These are phyloP conservation scores for Penicillium sp. DNA, from an alignment of 2,329 filamentous ascomycete genomes.

Conservation along the genomic window DNA sequence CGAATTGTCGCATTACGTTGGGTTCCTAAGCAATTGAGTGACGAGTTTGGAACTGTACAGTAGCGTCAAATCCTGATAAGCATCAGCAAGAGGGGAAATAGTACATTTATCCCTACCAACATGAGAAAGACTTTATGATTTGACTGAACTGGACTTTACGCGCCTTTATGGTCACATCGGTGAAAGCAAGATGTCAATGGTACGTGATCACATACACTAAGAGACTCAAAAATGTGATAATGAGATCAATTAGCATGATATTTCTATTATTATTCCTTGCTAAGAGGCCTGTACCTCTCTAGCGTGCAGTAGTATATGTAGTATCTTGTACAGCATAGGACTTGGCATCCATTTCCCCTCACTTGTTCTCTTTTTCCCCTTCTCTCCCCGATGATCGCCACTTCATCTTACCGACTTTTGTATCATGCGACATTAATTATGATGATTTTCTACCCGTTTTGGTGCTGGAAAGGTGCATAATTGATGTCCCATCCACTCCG, in stretches of 20 bases:
- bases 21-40: neutral
- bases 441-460: neutral
- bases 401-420: neutral
- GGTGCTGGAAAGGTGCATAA: slow-evolving; percentile 10
- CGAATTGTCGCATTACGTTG: neutral
- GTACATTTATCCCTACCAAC: neutral
- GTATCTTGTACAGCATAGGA: neutral
- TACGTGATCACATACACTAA: neutral
- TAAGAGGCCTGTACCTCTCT: neutral
- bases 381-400: neutral
- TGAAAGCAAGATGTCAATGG: neutral
- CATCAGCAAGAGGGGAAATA: neutral
- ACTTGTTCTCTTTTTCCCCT: neutral
- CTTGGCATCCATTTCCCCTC: slow-evolving; percentile 4
- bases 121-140: neutral
- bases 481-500: slow-evolving; percentile 12
- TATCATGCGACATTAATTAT: neutral
- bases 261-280: slow-evolving; percentile 1
- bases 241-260: slow-evolving; percentile 5
- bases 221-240: neutral
- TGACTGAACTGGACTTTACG: neutral
- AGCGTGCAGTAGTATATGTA: slow-evolving; percentile 4
- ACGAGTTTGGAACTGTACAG: neutral
- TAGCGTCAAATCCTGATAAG: neutral
- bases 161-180: slow-evolving; percentile 1